Conservation (phyloP, 2,329 filamentous ascomycete species). For the Ophiostoma sp. region DNA sequence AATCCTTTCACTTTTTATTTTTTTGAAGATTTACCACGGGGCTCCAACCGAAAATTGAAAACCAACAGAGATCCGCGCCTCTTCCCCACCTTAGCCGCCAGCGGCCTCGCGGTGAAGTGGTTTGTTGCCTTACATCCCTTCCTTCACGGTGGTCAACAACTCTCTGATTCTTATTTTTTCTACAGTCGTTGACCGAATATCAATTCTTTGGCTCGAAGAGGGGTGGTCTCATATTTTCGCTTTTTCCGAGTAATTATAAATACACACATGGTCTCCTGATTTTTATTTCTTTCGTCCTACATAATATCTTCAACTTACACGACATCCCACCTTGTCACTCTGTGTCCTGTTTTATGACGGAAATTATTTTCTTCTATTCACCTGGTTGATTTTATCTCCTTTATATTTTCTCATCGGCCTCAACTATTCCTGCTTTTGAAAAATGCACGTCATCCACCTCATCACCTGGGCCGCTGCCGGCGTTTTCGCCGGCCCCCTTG, state of each 20-base stretch:
- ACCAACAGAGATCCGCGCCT: background rate
- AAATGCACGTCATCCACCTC: background rate
- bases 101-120: background rate
- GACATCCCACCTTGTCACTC: background rate
- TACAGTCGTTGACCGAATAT: background rate
- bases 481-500: background rate
- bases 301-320: background rate
- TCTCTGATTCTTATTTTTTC: background rate
- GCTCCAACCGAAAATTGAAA: background rate
- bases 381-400: background rate
- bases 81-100: background rate
- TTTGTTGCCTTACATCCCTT: background rate
- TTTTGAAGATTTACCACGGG: background rate
- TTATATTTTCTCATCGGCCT: background rate
- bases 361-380: background rate
- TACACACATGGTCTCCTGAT: background rate
- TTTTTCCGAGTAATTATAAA: background rate
- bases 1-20: background rate
- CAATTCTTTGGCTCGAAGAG: background rate
- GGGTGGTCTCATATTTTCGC: background rate
- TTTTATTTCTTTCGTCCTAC: background rate
- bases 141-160: background rate
- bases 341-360: background rate
- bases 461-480: background rate
- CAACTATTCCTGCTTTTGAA: background rate